Evolutionary conservation across 306 rosid genomes (phyloP), one percentile per base, ranked within the genome.

Genomic region (Datisca glomerata): DNA sequence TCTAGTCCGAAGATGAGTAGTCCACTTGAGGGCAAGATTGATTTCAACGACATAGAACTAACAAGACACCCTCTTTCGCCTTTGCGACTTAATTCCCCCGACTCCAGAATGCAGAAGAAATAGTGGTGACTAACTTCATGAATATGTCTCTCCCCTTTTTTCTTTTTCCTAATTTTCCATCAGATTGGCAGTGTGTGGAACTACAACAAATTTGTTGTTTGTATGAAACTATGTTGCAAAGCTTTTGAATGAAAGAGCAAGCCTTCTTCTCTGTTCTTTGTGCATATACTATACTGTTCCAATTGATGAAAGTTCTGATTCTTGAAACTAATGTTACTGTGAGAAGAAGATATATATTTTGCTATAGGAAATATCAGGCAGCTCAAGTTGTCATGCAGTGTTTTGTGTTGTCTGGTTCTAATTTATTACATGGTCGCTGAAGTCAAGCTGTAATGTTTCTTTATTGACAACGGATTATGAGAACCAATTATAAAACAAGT

Each of bases 11-110:
- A 49, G 65, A 53, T 52, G 49, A 58, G 67, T 48, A 71, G 75
- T 69, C 70, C 80, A 4, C 20, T 68, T 41, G 77, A 67, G 69
- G 76, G 64, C 70, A 77, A 70, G 81, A 55, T 68, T 33, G 81
- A 70, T 56, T 72, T 84, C 40, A 58, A 38, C 19, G 85, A 78
- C 20, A 41, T 36, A 12, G 96, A 78, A 45, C 43, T 57, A 6
- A 56, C 53, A 21, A 78, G 96, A 59, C 69, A 46, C 41, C 96
- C 95, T 15, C 65, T 84, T 24, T 84, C 96, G n/a, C 86, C 96
- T 37, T 64, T 91, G 66, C 65, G 45, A 41, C 47, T 40, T 41
- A 80, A 89, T 70, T 80, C 93, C 15, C 75, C 80, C 0, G 74
- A 72, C 52, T 70, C 77, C 55, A 72, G 89, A 73, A 54, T 59